Base-by-base conservation (phyloP, 192 early-diverging fungal genomes). In the Coemansia reversa region DNA sequence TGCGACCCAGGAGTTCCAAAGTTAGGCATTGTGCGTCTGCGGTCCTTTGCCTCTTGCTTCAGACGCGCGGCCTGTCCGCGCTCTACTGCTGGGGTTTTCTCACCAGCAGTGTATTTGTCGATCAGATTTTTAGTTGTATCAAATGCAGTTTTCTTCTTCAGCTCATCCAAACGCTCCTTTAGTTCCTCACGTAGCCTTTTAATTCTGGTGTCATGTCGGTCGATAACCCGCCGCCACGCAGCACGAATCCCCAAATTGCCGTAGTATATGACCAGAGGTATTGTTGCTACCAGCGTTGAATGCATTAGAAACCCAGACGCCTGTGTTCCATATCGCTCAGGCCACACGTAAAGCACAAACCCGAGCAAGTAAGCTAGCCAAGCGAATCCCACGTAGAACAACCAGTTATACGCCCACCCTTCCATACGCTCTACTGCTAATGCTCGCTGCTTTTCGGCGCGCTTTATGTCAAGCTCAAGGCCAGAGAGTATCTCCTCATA, bases 141-240 rank as follows among this genome's bases (percentile, higher is more conserved):
- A 71, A 92, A 98, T 1, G 90, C 87, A 0, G 93, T 95, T 72
- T 92, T 94, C 66, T 95, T 94, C 79, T 98, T 98, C 59, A 98
- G 82, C 72, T 94, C 96, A 60, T 98, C 94, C 16, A 98, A 74
- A 72, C 90, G 86, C 47, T 82, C 83, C 62, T 88, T 90, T 61
- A 90, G 84, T 58, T 90, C 72, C 39, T 76, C 76, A n/a, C 74
- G 70, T 48, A 84, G 70, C 23, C 57, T 53, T 19, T 58, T 70
- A 48, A 88, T 63, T 23, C 51, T 62, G 4, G 50, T 55, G 22
- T 75, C 63, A 18, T 81, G 69, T n/a, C 58, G 29, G 35, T 33
- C 59, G 54, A 74, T 59, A 9, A 55, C 64, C 23, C 70, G 71
- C 51, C 61, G 56, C 14, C 60, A 65, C n/a, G 65, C 50, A 7